These are phyloP conservation scores for Truncatella angustata DNA, from an alignment of 2,329 filamentous ascomycete species.

Conservation along the genomic window DNA sequence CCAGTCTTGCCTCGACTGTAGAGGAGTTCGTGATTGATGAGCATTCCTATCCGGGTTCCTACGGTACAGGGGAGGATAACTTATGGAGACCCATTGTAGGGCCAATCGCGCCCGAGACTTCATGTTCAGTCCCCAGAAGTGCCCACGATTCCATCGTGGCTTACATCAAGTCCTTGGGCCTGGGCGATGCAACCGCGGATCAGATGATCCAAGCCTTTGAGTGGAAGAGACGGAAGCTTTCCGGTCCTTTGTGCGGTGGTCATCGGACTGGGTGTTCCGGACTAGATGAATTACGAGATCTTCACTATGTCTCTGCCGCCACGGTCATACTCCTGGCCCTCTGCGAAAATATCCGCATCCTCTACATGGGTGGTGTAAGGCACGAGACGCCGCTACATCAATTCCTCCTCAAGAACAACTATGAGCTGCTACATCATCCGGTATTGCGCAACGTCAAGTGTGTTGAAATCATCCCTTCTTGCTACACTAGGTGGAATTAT, in stretches of 20 bases:
- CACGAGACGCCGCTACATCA: background rate
- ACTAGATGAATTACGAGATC: background rate
- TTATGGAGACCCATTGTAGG: background rate
- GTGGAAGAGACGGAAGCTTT: background rate
- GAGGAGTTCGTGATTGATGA: slow-evolving; percentile 1
- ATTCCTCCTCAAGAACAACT: background rate
- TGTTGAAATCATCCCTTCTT: background rate
- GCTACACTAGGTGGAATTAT: background rate
- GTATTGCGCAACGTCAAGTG: background rate
- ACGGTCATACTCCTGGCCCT: background rate
- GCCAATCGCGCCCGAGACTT: background rate
- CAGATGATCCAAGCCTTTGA: background rate
- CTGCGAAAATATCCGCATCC: background rate
- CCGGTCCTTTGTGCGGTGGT: too few relatives aligned
- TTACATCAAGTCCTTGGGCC: background rate
- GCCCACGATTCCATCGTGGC: background rate
- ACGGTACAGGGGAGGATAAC: background rate
- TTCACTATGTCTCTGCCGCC: background rate
- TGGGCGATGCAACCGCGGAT: background rate
- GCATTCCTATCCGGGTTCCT: background rate
- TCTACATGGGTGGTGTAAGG: background rate
- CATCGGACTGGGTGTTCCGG: background rate
- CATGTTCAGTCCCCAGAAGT: background rate
- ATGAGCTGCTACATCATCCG: background rate
- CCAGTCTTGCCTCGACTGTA: background rate